Evolutionary conservation across 2,329 filamentous ascomycete species (phyloP), one percentile per base, ranked within the genome.

Genomic region (Claviceps pazoutovae): DNA sequence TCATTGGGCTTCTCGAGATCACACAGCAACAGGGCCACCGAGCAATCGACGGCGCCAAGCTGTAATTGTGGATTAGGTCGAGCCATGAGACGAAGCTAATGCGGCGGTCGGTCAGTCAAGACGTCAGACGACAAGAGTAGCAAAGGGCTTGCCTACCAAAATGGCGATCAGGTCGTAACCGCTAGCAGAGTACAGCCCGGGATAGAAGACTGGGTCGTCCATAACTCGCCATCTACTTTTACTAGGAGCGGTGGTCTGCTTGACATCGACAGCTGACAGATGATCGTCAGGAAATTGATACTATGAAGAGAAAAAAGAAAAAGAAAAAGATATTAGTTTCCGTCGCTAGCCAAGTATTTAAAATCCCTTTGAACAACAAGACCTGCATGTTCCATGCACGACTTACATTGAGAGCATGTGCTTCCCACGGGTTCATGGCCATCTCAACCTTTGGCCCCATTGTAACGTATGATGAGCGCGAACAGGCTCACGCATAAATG

Each of bases 21-120:
- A 66, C 87, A 93, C 42, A 95, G 76, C 17, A 91, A 78, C 56
- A 95, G 82, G 2, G 88, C 84, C 61, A 88, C 93, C 1, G 88
- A 93, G 57, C 87, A 74, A 65, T 95, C 89, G 37, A 95, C 82
- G 0, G 86, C 78, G 6, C 88, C 89, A 43, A 95, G 82, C 48
- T 88, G 78, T 59, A 95, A 82, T 58, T 84, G 75, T 1, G 88
- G 86, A 54, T 88, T 82, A 16, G 82, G 80, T 53, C 88, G 75
- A 17, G 76, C 78, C 38, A 82, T 80, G 23, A 94, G 81, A 48
- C 82, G 78, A 65, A 74, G 62, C 74, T 76, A 53, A 5, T 4
- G 38, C 7, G 47, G 36, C 39, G 43, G 42, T 48, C 23, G 43
- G 42, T 48, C 23, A 53, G 50, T 23, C 17, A 30, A 21, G 14